A percentile compares a stretch with the other conserved stretches of the same genome.
phyloP scores from a whole-genome alignment of 176 grass and related monocot species.

The Carex myosuroides region DNA sequence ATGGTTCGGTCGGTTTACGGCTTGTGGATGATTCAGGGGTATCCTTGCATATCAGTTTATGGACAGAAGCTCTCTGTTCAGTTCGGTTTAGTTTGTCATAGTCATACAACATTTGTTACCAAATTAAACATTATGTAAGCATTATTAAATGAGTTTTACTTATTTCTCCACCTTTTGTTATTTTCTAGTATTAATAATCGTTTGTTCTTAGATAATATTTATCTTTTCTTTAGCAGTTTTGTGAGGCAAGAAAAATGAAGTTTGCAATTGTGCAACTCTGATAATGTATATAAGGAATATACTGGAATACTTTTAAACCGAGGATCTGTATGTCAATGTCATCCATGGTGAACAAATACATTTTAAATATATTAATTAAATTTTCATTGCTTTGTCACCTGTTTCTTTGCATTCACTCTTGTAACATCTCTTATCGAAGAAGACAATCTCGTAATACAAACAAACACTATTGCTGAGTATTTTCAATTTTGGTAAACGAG shows the following conservation, averaged over 20 bases:
- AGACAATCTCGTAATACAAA: background rate
- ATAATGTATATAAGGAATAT: background rate
- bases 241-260: background rate
- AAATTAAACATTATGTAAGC: background rate
- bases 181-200: background rate
- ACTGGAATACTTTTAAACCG: background rate
- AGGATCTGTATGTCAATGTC: slow-evolving; percentile 1
- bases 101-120: background rate
- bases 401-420: background rate
- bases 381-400: background rate
- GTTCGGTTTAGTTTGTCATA: background rate
- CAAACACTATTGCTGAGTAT: background rate
- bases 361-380: background rate
- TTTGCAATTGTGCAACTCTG: background rate
- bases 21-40: background rate
- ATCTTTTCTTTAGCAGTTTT: background rate
- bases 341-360: background rate
- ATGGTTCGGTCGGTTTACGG: background rate
- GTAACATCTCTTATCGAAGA: background rate
- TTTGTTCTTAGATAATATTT: background rate
- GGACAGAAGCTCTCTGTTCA: background rate
- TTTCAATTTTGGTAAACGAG: too few species aligned
- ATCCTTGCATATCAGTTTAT: background rate
- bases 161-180: background rate
- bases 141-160: slow-evolving; percentile 7